These are phyloP conservation scores for Pigoraptor vietnamica DNA, from an alignment of 78 protist genomes.

Conservation along the genomic window DNA sequence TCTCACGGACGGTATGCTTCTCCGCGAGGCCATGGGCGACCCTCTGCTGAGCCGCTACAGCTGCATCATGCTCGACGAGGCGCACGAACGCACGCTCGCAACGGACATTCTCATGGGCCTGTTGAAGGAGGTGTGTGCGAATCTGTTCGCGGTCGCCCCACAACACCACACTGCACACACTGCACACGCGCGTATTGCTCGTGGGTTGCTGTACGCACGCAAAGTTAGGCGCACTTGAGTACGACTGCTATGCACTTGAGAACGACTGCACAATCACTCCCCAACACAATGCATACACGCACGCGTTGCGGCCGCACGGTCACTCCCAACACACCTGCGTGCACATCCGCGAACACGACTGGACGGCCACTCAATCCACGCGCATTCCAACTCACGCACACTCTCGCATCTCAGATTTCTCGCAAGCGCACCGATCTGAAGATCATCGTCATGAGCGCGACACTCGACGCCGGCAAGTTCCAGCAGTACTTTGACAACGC, in stretches of 20 bases:
- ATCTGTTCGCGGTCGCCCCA: no score
- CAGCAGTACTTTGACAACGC: constrained; percentile 84
- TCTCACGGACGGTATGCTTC: constrained; percentile 96
- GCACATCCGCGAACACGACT: no score
- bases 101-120: constrained; percentile 98
- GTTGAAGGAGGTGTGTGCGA: constrained; percentile 54
- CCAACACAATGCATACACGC: no score
- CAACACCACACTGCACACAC: no score
- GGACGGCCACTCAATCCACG: no score
- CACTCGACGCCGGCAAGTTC: constrained; percentile 97
- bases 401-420: background rate
- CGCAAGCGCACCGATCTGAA: constrained; percentile 72
- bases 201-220: background rate
- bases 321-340: no score
- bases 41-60: constrained; percentile 77
- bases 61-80: constrained; percentile 97
- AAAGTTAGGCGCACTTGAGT: no score
- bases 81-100: constrained; percentile 99
- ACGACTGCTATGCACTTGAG: no score
- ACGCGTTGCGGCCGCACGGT: no score
- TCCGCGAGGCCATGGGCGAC: constrained; percentile 96
- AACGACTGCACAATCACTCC: no score
- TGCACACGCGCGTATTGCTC: no score
- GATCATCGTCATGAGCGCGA: constrained; percentile 96
- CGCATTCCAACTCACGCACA: background rate